Base-by-base conservation (phyloP, 2,329 filamentous ascomycete species). In the Fusarium sp. region DNA sequence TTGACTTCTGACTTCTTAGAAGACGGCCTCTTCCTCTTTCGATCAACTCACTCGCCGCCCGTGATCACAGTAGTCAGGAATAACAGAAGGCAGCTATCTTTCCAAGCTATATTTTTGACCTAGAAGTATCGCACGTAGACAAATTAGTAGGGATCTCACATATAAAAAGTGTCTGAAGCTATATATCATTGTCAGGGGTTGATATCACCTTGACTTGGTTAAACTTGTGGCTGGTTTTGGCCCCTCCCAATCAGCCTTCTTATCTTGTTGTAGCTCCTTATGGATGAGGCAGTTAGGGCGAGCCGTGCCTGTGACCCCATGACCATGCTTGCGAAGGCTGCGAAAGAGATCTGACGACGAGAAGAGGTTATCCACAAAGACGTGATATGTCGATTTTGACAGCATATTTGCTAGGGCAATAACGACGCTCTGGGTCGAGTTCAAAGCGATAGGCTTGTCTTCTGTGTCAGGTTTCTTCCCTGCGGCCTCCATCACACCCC, bases 291-390 rank as follows among this genome's bases (percentile, higher is more conserved):
- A 57, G 23, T 74, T 74, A 8, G 53, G 40, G 19, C 53, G 53
- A 28, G 59, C 62, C 44, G 57, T 73, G 58, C 71, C 66, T 59
- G 60, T 73, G 25, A 65, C 68, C 2, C 57, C 60, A 21, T 53
- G 19, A 42, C 64, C 56, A 35, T 19, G 15, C 9, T 65, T 11
- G 18, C 57, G 46, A 38, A 73, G 58, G 37, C n/a, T 35, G 13
- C 47, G 32, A 35, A 70, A 64, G 49, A 69, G 72, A 40, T 64
- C 18, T 32, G 42, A 42, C 16, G 60, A 56, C 5, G 56, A 71
- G 44, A 71, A 73, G 28, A 75, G 67, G 62, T 72, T 74, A 62
- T 74, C 49, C 32, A 67, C 13, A 44, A 71, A 69, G 61, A 71
- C 58, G 52, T 72, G 60, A 52, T 73, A 67, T 46, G 18, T 74